phyloP scores from a whole-genome alignment of 164 flowering plant species.

The Dillenia turbinata region DNA sequence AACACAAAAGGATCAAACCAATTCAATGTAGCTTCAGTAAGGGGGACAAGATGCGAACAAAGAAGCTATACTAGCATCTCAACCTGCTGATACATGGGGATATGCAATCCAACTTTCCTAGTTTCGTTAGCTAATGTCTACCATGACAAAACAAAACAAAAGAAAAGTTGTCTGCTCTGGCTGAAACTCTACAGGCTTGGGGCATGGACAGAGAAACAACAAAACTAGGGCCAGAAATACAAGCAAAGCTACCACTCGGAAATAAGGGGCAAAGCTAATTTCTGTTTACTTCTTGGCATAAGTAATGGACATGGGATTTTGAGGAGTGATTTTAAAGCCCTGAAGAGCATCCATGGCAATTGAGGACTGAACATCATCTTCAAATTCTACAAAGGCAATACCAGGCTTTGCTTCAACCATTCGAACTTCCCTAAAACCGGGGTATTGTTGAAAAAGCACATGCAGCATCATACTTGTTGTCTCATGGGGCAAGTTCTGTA shows the following conservation, averaged over 20 bases:
- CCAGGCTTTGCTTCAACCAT: conserved; percentile 98
- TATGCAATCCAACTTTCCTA: too few species aligned
- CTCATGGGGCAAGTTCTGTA: conserved; percentile 88
- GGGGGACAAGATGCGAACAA: too few species aligned
- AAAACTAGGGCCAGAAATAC: too few species aligned
- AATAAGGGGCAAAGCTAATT: neutral
- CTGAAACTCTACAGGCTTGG: too few species aligned
- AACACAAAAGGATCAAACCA: too few species aligned
- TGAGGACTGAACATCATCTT: conserved; percentile 74
- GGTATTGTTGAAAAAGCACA: conserved; percentile 79
- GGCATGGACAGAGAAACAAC: too few species aligned
- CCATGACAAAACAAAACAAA: too few species aligned
- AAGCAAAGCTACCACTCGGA: neutral
- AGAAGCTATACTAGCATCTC: too few species aligned
- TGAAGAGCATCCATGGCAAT: conserved; percentile 92
- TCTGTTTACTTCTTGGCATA: conserved; percentile 73
- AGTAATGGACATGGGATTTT: conserved; percentile 70
- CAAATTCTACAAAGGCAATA: conserved; percentile 92
- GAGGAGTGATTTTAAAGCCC: conserved; percentile 82
- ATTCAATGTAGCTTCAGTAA: too few species aligned
- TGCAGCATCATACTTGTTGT: conserved; percentile 80
- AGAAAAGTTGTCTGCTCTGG: too few species aligned
- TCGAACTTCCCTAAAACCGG: conserved; percentile 91
- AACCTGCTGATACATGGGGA: too few species aligned
- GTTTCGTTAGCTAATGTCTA: too few species aligned